A percentile compares a stretch with the other conserved stretches of the same genome.
These are phyloP conservation scores for Blastobotrys elegans DNA, from an alignment of 1,139 yeast species.

Conservation along the genomic window DNA sequence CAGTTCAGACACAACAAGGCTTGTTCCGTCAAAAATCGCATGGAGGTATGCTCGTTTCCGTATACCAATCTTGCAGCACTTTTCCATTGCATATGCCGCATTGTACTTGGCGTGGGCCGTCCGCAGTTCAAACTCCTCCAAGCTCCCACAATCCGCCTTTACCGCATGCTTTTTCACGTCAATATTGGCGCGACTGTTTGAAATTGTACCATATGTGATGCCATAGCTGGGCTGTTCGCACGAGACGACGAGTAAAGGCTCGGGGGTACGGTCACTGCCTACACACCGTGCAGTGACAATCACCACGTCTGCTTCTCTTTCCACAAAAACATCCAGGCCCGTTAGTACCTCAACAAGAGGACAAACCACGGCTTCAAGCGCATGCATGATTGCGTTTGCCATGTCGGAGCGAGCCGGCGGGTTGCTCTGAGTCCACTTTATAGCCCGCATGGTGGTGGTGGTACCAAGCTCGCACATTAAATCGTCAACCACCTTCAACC, in stretches of 20 bases:
- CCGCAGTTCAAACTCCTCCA: not conserved
- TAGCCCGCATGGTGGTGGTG: not conserved
- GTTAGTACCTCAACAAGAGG: not conserved
- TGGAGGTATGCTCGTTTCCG: not conserved
- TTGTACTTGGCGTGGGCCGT: not conserved
- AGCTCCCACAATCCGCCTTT: not conserved
- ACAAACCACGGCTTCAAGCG: not conserved
- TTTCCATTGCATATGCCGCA: constrained; percentile 6
- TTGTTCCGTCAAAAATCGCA: constrained; percentile 2
- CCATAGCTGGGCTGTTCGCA: not conserved
- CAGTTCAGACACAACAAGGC: not conserved
- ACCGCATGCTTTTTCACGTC: not conserved
- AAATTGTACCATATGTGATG: not conserved
- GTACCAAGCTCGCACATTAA: not conserved
- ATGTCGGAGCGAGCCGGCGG: not conserved
- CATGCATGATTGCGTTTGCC: not conserved
- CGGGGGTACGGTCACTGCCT: not conserved
- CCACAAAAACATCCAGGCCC: not conserved
- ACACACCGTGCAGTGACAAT: not conserved
- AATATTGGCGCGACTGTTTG: too few species aligned
- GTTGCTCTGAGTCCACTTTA: not conserved
- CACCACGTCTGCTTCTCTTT: not conserved
- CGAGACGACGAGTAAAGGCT: not conserved
- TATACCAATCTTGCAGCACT: not conserved
- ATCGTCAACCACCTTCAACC: not conserved